phyloP scores from a whole-genome alignment of 1,284 basidiomycete species.

The Apiotrichum gamsii region DNA sequence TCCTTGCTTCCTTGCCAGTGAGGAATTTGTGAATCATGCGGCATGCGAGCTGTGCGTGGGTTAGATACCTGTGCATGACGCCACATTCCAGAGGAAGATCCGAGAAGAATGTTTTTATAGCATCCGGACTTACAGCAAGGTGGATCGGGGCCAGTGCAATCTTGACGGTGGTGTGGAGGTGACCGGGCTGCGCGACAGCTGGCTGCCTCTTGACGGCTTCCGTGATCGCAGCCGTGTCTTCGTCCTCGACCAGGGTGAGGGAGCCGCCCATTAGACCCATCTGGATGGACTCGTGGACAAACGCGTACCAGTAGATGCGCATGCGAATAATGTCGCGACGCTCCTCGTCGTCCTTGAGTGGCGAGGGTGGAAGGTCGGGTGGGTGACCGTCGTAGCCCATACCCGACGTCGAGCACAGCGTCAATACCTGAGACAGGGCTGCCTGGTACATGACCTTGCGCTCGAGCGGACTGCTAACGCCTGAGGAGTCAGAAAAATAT shows the following conservation, averaged over 20 bases:
- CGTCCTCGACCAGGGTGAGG: conserved; percentile 56
- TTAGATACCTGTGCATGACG: too few species aligned
- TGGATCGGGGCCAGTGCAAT: conserved; percentile 62
- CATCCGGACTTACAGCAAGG: conserved; percentile 51
- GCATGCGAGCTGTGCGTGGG: conserved; percentile 54
- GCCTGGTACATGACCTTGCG: conserved; percentile 58
- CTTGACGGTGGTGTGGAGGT: conserved; percentile 39
- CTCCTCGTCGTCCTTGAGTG: conserved; percentile 48
- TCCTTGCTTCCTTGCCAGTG: conserved; percentile 64
- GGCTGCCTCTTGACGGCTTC: conserved; percentile 7
- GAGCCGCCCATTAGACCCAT: conserved; percentile 71
- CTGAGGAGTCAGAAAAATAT: conserved; percentile 11
- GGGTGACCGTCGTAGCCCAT: conserved; percentile 54
- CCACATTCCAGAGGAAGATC: not conserved
- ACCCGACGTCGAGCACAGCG: conserved; percentile 58
- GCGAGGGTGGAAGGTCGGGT: conserved; percentile 36
- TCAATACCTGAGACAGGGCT: conserved; percentile 60
- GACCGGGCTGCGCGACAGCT: not conserved
- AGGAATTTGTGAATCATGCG: conserved; percentile 65
- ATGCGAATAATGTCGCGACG: conserved; percentile 53
- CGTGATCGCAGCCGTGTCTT: conserved; percentile 3
- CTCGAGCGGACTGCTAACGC: conserved; percentile 55
- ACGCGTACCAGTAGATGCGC: conserved; percentile 74
- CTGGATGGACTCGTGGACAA: conserved; percentile 70
- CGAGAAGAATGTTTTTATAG: not conserved